These are phyloP conservation scores for Paramecium pentaurelia DNA, from an alignment of 73 alveolate genomes.

Conservation along the genomic window DNA sequence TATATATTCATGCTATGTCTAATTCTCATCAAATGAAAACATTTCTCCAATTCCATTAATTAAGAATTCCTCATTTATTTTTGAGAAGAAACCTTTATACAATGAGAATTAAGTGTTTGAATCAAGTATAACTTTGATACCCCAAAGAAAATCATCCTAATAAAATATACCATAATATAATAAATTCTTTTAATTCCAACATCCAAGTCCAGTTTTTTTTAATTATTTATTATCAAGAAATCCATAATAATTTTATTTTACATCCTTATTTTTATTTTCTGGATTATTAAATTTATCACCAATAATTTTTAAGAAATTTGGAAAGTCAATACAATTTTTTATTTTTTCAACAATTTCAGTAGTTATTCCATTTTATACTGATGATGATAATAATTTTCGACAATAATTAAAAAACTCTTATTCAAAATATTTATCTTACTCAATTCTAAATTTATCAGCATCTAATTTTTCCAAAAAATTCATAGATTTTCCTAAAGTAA, in stretches of 20 bases:
- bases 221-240: neutral
- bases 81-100: neutral
- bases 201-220: neutral
- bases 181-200: neutral
- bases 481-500: neutral
- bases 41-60: neutral
- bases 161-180: neutral
- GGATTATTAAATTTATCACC: neutral
- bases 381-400: neutral
- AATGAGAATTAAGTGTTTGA: neutral
- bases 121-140: neutral
- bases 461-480: neutral
- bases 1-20: neutral
- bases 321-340: neutral
- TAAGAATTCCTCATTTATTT: neutral
- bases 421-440: neutral
- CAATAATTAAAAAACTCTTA: neutral
- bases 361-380: neutral
- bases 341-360: neutral
- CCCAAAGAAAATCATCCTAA: neutral
- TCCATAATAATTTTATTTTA: neutral
- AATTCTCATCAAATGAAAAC: neutral
- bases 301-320: neutral
- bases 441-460: neutral
- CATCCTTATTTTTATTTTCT: too few relatives aligned